Evolutionary conservation across 805 yeast genomes (phyloP), one percentile per base, ranked within the genome.

Genomic region (Starmerella apicola): DNA sequence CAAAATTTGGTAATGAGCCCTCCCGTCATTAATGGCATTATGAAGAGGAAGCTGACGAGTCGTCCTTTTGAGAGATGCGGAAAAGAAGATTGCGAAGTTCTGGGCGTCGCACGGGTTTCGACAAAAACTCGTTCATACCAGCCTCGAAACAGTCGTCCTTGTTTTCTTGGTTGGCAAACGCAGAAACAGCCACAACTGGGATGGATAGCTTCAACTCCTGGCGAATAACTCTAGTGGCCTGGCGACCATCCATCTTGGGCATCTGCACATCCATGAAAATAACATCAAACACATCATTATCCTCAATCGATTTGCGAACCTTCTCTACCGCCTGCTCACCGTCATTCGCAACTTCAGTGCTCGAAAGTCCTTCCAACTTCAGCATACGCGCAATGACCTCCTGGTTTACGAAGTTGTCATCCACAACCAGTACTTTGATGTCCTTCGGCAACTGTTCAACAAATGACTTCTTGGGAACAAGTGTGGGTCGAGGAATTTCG

Each of bases 191-290:
- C 28, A 88, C 91, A 42, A 91, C 85, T 0, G 96, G 96, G 5
- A 72, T 70, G 1, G 56, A 55, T 53, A 71, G 81, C 4, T 68
- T 63, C 44, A 81, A 58, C 32, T 79, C 76, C 15, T 65, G 60
- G 33, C 95, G 66, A 26, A 88, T 79, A 53, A 71, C 66, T 45
- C 66, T 73, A 0, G 97, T 85, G 0, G 96, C 94, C 20, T 75
- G 66, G 23, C 86, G 62, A 3, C 98, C 98, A 57, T 88, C 96
- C 49, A 85, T 68, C 52, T 74, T 78, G 4, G 97, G 97, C 97
- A 86, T 88, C 60, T 88, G 96, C 37, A 88, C 93, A 59, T 88
- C 98, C 98, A 88, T 88, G 55, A 88, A 82, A 2, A 91, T 74
- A 39, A 88, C 61, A 56, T 83, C 88, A 56, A 68, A 84, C 22